Conservation (phyloP, 2,329 filamentous ascomycete species). For the Cladosporium sp. region DNA sequence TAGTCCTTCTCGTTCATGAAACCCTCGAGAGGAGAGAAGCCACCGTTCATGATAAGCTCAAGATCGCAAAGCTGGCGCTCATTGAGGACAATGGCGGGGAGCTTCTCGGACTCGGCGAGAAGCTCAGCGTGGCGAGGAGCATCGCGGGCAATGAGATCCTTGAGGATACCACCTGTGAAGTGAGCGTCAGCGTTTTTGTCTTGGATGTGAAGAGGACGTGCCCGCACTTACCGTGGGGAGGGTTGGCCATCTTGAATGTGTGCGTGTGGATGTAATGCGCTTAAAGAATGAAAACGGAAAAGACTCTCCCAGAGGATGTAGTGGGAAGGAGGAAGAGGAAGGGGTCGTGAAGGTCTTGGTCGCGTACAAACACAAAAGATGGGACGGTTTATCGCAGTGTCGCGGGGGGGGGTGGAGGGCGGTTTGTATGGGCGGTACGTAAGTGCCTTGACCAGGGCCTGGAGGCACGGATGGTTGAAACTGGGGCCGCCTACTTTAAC, state of each 20-base stretch:
- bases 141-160: conserved; percentile 96
- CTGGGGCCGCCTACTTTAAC: background rate
- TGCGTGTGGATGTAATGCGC: conserved; percentile 1
- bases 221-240: conserved; percentile 44
- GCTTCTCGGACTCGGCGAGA: conserved; percentile 73
- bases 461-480: conserved; percentile 8
- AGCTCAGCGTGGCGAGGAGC: conserved; percentile 76
- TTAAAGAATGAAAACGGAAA: conserved; percentile 5
- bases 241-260: conserved; percentile 43
- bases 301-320: background rate
- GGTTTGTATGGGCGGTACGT: conserved; percentile 1
- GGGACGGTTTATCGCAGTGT: background rate
- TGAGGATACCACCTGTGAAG: conserved; percentile 74
- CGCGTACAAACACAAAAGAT: background rate
- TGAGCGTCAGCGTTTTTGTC: background rate
- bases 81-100: conserved; percentile 77
- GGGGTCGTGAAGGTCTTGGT: conserved; percentile 5
- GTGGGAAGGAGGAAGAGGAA: background rate
- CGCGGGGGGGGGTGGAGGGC: background rate
- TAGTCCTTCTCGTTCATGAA: conserved; percentile 99
- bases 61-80: conserved; percentile 98
- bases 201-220: background rate
- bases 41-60: conserved; percentile 93
- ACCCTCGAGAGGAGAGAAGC: conserved; percentile 95
- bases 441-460: background rate